Evolutionary conservation across 2,329 filamentous ascomycete species (phyloP), one percentile per base, ranked within the genome.

Genomic region (Paraconiothyrium sp.): DNA sequence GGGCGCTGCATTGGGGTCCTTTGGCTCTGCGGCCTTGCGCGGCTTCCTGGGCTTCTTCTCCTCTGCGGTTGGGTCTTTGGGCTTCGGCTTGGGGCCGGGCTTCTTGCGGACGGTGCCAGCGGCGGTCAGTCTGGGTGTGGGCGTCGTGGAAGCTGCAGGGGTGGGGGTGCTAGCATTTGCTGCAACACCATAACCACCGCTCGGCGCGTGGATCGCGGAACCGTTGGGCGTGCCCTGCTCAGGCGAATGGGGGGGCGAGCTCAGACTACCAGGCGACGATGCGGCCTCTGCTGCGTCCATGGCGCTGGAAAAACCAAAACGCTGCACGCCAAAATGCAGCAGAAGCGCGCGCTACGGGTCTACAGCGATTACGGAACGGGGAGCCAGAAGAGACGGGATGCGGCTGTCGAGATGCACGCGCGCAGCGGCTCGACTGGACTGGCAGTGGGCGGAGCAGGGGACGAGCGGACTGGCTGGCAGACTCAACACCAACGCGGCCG

Each of bases 1-100:
- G 35, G 79, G 75, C 3, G 77, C 72, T 39, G 74, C 71, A 72
- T 68, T 74, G 79, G 84, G 62, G 81, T 86, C 72, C 84, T 90
- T 71, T 52, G 80, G 77, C 58, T 81, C 79, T 32, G 76, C 73
- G 20, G 80, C 75, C 69, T 82, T 84, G 60, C 83, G 77, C 41
- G 81, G 71, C 68, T 82, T 83, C 66, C 80, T 79, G 3, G 78
- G 72, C 63, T 81, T 81, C 55, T 80, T 82, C 65, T 81, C 79
- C 46, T 76, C 78, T 64, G 58, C 73, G 72, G 57, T 76, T 64
- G 72, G 61, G 50, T 78, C 76, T 65, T 75, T 77, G 39, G 70
- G 57, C 58, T 80, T 79, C 44, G 78, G 70, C 69, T 83, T 84
- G 35, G 81, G 80, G 8, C 76, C 76, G 24, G 77, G 79, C 71